Conservation (phyloP, 1,139 yeast genomes). For the Starmera stellimalicola region DNA sequence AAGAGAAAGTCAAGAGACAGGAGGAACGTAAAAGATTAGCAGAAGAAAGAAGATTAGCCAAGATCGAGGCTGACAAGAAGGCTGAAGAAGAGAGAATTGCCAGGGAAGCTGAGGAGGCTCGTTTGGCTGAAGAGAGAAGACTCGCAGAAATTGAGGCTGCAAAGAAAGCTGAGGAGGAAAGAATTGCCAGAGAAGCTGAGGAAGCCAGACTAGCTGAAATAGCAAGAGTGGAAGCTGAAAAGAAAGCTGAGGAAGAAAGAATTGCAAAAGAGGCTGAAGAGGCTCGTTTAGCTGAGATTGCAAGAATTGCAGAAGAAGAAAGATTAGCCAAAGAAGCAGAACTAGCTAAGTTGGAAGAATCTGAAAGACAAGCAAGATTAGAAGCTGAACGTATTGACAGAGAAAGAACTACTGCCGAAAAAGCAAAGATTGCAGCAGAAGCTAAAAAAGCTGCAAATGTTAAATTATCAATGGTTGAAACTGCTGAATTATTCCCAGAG, state of each 20-base stretch:
- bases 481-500: neutral
- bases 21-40: constrained; percentile 5
- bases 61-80: constrained; percentile 5
- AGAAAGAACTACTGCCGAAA: neutral
- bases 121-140: neutral
- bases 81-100: constrained; percentile 16
- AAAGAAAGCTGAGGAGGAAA: constrained; percentile 1
- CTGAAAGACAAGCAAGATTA: constrained; percentile 1
- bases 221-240: constrained; percentile 11
- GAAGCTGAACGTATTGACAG: constrained; percentile 3
- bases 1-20: constrained; percentile 10
- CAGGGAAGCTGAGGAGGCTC: constrained; percentile 9
- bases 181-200: constrained; percentile 1
- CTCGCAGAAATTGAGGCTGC: constrained; percentile 1
- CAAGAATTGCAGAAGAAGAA: constrained; percentile 2
- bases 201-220: constrained; percentile 2
- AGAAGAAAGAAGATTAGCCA: neutral
- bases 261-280: constrained; percentile 1
- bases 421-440: neutral
- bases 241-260: constrained; percentile 1
- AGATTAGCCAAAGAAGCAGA: constrained; percentile 6
- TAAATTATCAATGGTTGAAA: constrained; percentile 1
- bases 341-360: constrained; percentile 2
- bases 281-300: too few species aligned
- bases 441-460: neutral